A percentile compares a stretch with the other conserved stretches of the same genome.
phyloP scores from a whole-genome alignment of 345 rosid genomes.

The Brassica rapa region DNA sequence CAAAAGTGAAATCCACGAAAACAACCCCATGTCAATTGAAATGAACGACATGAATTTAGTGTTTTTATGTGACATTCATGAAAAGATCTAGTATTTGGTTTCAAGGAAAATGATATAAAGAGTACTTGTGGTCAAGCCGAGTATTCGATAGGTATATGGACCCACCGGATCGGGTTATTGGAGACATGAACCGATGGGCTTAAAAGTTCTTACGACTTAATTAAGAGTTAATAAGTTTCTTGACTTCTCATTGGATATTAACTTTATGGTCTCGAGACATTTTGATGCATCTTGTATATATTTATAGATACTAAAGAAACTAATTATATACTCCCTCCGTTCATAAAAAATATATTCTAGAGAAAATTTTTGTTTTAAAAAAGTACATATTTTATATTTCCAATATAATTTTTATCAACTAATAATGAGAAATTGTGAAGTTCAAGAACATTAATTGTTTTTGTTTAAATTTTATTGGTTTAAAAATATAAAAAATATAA shows the following conservation, averaged over 20 bases:
- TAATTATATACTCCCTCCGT: not conserved
- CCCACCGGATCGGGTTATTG: slow-evolving; percentile 33
- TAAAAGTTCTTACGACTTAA: slow-evolving; percentile 40
- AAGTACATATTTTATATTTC: too few species aligned
- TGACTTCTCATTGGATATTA: slow-evolving; percentile 34
- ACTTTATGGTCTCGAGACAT: slow-evolving; percentile 30
- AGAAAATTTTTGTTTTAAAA: too few species aligned
- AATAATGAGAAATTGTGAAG: too few species aligned
- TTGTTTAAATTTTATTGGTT: too few species aligned
- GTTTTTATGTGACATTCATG: slow-evolving; percentile 7
- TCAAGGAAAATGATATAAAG: slow-evolving; percentile 22
- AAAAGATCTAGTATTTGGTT: not conserved
- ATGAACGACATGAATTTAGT: slow-evolving; percentile 8
- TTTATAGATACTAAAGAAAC: not conserved
- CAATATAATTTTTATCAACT: too few species aligned
- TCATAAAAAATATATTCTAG: too few species aligned
- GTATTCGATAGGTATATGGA: slow-evolving; percentile 33
- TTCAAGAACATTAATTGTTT: too few species aligned
- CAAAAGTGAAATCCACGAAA: slow-evolving; percentile 5
- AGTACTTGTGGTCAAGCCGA: slow-evolving; percentile 31
- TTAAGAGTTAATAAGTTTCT: slow-evolving; percentile 14
- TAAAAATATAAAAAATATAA: too few species aligned
- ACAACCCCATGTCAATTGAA: not conserved
- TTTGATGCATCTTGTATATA: slow-evolving; percentile 21
- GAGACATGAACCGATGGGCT: slow-evolving; percentile 44